These are phyloP conservation scores for Boletus subparvulus DNA, from an alignment of 768 basidiomycete species.

Conservation along the genomic window DNA sequence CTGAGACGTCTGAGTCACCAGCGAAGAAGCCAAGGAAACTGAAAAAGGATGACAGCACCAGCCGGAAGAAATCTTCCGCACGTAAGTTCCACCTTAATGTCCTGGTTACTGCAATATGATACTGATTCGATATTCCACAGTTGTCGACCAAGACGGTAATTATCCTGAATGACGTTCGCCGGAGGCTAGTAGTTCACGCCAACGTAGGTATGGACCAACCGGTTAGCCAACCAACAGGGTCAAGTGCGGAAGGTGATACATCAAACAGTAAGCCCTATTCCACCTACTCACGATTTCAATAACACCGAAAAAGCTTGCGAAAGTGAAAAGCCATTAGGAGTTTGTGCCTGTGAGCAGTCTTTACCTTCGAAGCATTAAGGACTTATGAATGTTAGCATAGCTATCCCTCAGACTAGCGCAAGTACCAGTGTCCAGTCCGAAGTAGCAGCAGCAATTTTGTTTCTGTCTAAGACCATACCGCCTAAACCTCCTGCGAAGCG, in stretches of 20 bases:
- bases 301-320: constrained; percentile 9
- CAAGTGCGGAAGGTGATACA: background rate
- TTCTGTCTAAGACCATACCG: constrained; percentile 1
- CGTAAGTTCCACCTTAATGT: constrained; percentile 8
- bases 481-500: constrained; percentile 8
- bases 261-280: constrained; percentile 10
- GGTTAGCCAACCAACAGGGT: background rate
- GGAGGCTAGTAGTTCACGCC: background rate
- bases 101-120: background rate
- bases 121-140: constrained; percentile 1
- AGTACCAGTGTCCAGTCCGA: constrained; percentile 17
- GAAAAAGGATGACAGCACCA: constrained; percentile 4
- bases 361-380: constrained; percentile 4
- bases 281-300: background rate
- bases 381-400: constrained; percentile 27
- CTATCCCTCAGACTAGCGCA: constrained; percentile 14
- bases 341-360: constrained; percentile 18
- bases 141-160: constrained; percentile 4
- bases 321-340: background rate
- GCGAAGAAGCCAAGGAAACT: constrained; percentile 7
- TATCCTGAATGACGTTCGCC: background rate
- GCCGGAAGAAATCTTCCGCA: constrained; percentile 1
- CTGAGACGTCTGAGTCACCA: background rate
- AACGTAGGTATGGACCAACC: constrained; percentile 6
- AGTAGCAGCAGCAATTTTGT: constrained; percentile 21